phyloP scores from a whole-genome alignment of 768 basidiomycete species.

The Cystofilobasidium macerans region DNA sequence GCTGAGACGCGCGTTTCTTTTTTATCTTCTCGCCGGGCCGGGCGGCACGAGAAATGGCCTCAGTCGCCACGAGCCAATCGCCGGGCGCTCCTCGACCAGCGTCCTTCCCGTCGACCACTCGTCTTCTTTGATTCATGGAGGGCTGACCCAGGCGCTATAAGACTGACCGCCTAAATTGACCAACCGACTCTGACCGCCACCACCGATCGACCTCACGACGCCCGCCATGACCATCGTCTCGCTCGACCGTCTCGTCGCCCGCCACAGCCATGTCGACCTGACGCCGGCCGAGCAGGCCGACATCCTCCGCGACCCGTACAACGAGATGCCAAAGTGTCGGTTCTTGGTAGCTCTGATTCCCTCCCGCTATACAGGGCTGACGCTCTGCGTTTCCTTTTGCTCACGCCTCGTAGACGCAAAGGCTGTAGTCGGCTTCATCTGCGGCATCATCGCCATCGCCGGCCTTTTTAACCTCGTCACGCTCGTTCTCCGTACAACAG shows the following conservation, averaged over 20 bases:
- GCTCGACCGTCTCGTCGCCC: not conserved
- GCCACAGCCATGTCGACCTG: not conserved
- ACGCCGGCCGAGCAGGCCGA: not conserved
- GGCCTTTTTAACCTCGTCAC: conserved; percentile 21
- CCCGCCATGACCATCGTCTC: not conserved
- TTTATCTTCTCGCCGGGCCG: no score
- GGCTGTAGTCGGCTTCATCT: conserved; percentile 23
- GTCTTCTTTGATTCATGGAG: no score
- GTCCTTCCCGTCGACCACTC: no score
- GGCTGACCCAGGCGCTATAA: no score
- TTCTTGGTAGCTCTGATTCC: not conserved
- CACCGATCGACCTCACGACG: not conserved
- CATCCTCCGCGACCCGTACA: not conserved
- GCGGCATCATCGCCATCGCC: conserved; percentile 19
- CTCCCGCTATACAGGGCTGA: no score
- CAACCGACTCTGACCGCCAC: not conserved
- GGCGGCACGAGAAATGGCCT: no score
- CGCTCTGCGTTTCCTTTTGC: no score
- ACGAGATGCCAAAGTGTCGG: not conserved
- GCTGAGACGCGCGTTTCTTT: no score
- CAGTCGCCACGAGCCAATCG: no score
- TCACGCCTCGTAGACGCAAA: conserved; percentile 9
- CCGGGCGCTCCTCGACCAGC: no score
- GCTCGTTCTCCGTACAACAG: not conserved
- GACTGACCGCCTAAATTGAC: no score